Conservation (phyloP, 495 filamentous ascomycete genomes). For the Aspergillus carlsbadensis region DNA sequence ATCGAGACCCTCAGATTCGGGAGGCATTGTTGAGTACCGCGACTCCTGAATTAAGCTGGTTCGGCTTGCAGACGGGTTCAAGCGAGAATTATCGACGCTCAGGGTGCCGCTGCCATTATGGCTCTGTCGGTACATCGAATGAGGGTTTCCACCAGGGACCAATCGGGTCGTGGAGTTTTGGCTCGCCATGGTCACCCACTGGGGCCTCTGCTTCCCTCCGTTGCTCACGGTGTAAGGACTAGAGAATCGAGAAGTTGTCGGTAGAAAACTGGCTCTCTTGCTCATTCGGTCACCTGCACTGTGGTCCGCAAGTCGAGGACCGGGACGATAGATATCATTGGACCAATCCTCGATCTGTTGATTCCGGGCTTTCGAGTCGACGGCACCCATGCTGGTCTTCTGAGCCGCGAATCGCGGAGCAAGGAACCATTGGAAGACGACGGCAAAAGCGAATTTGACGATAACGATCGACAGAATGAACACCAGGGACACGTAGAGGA, state of each 20-base stretch:
- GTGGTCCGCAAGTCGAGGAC: conserved; percentile 73
- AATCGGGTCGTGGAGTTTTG: conserved; percentile 79
- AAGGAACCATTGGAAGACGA: conserved; percentile 95
- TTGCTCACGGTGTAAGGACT: conserved; percentile 80
- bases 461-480: conserved; percentile 90
- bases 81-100: conserved; percentile 42
- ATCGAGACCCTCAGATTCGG: conserved; percentile 70
- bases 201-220: conserved; percentile 46
- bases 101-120: conserved; percentile 68
- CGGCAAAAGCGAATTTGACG: conserved; percentile 84
- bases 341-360: conserved; percentile 98
- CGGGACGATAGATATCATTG: conserved; percentile 93
- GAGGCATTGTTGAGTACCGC: conserved; percentile 54
- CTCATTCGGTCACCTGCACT: conserved; percentile 61
- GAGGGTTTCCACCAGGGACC: conserved; percentile 55
- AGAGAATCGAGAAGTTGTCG: conserved; percentile 90
- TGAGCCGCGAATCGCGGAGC: conserved; percentile 75
- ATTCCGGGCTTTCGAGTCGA: conserved; percentile 72
- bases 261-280: conserved; percentile 78
- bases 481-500: conserved; percentile 89
- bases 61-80: conserved; percentile 44
- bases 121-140: conserved; percentile 66
- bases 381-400: conserved; percentile 65
- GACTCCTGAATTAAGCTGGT: conserved; percentile 52
- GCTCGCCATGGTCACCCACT: conserved; percentile 93